These are phyloP conservation scores for Paracamarosporium sp. DNA, from an alignment of 2,329 filamentous ascomycete species.

Conservation along the genomic window DNA sequence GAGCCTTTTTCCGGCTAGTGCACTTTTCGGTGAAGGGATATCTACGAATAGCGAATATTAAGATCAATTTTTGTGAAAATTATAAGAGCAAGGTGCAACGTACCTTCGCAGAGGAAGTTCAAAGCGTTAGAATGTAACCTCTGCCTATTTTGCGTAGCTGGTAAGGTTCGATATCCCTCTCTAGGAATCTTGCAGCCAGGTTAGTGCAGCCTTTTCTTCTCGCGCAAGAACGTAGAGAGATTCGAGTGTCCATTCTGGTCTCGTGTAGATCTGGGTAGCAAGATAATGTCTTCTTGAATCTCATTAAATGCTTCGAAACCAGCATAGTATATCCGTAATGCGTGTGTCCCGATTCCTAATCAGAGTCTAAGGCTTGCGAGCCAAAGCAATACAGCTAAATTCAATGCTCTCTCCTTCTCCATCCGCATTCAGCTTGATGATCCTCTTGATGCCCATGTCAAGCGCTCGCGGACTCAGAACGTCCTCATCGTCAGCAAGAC, in stretches of 20 bases:
- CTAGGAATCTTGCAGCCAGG: conserved; percentile 12
- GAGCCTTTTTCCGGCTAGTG: no score
- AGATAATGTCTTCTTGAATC: conserved; percentile 17
- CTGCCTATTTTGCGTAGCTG: conserved; percentile 11
- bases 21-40: no score
- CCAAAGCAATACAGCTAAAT: conserved; percentile 66
- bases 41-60: no score
- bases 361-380: conserved; percentile 45
- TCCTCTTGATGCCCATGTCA: conserved; percentile 67
- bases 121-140: no score
- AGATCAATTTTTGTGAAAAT: no score
- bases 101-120: no score
- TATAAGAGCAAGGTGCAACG: no score
- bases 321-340: conserved; percentile 7
- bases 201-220: conserved; percentile 12
- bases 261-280: conserved; percentile 16
- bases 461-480: conserved; percentile 71
- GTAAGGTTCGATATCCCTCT: conserved; percentile 13
- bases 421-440: conserved; percentile 61
- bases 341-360: conserved; percentile 7
- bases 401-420: conserved; percentile 61
- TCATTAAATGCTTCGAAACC: background rate
- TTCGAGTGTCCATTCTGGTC: conserved; percentile 7
- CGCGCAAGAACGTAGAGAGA: conserved; percentile 9
- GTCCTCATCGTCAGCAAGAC: conserved; percentile 49